Evolutionary conservation across 192 early-diverging fungal genomes (phyloP).

Genomic region (Pilaira anomala): DNA sequence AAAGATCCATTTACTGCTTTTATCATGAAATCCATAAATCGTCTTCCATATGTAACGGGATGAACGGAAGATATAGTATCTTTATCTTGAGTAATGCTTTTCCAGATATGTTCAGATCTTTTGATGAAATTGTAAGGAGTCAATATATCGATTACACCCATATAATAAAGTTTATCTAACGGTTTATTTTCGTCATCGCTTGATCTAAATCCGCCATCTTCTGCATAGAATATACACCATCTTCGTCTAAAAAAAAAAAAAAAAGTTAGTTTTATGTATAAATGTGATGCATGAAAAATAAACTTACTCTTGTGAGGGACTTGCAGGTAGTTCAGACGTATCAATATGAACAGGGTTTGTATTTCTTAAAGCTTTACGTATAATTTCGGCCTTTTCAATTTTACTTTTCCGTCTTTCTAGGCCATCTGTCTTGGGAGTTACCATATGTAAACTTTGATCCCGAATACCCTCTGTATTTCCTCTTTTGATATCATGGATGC

Average conservation of each 20-base stretch:
- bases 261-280: too few relatives aligned
- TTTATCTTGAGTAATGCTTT: slow-evolving; percentile 74
- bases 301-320: slow-evolving; percentile 38
- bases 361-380: slow-evolving; percentile 49
- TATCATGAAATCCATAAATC: slow-evolving; percentile 14
- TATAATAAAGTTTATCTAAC: slow-evolving; percentile 62
- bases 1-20: slow-evolving; percentile 3
- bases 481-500: slow-evolving; percentile 83
- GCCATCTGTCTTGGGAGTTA: slow-evolving; percentile 5
- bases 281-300: background rate
- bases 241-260: slow-evolving; percentile 9
- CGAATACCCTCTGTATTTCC: slow-evolving; percentile 91
- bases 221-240: slow-evolving; percentile 18
- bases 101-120: slow-evolving; percentile 87
- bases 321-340: slow-evolving; percentile 56
- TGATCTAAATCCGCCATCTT: slow-evolving; percentile 19
- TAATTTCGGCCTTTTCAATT: slow-evolving; percentile 50
- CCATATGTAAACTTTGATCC: slow-evolving; percentile 21
- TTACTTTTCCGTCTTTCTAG: slow-evolving; percentile 40
- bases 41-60: slow-evolving; percentile 7
- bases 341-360: slow-evolving; percentile 63
- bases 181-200: slow-evolving; percentile 12
- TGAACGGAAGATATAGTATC: slow-evolving; percentile 16
- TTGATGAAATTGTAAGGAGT: slow-evolving; percentile 91
- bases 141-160: slow-evolving; percentile 98